Evolutionary conservation across 2,329 filamentous ascomycete species (phyloP), one percentile per base, ranked within the genome.

Genomic region (Colletotrichum shisoi): DNA sequence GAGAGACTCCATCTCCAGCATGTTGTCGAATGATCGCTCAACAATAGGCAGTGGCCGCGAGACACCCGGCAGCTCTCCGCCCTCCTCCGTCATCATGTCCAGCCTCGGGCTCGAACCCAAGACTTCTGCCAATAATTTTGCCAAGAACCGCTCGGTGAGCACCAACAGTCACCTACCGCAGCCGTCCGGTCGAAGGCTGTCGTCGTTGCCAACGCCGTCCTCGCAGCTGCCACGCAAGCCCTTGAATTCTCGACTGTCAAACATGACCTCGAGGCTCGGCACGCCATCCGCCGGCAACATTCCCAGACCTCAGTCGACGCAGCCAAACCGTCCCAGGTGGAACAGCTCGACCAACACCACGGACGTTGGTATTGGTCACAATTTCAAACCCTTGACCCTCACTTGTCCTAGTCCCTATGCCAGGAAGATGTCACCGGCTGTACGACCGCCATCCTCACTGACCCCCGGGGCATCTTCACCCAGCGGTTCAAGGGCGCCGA

Each of bases 1-100:
- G 56, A 87, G 94, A 53, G 94, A 98, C 76, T 97, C 94, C 0
- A 90, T 98, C 63, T 97, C 94, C 0, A 97, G 92, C 72, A 92
- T 97, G 77, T 83, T 96, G 3, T 96, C 92, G 2, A 91, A 91
- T 71, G 93, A 96, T 74, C 85, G 87, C 59, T 93, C 91, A 2
- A 86, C 89, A 2, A 79, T 86, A 11, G 89, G 85, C 69, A 94
- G 91, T 72, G 85, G 86, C 53, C 79, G 88, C 52, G 92, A 90
- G 40, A 92, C 90, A 0, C 90, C 90, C 0, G 87, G 89, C 52
- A 92, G 87, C 79, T 88, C 86, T 21, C 86, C 86, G 8, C 85
- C 86, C 3, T 88, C 85, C 4, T 88, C 86, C 0, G 83, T 88
- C 60, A 84, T 87, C 71, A 87, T 88, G 85, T 83, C 84, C 1